Evolutionary conservation across 139 green algal genomes (phyloP).

Genomic region (Trebouxia sp.): DNA sequence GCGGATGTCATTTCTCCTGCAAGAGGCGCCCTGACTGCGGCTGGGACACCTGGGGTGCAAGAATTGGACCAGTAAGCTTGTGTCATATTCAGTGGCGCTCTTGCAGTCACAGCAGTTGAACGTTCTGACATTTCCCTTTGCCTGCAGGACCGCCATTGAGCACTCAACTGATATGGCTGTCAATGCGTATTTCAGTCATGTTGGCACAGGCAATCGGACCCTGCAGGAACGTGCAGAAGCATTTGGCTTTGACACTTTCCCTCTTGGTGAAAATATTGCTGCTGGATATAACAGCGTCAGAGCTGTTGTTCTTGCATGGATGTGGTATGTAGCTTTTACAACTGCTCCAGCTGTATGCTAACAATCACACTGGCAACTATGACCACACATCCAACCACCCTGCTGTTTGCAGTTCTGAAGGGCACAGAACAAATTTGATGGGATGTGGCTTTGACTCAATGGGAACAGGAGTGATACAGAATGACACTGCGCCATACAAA

Average conservation of each 20-base stretch:
- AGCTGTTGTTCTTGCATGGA: slow-evolving; percentile 35
- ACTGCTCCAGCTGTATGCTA: background rate
- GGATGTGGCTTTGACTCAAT: slow-evolving; percentile 43
- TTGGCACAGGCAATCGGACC: background rate
- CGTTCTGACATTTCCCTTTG: background rate
- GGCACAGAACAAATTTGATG: slow-evolving; percentile 37
- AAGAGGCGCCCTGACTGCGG: slow-evolving; percentile 2
- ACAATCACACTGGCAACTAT: background rate
- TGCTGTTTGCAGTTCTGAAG: slow-evolving; percentile 33
- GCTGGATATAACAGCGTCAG: slow-evolving; percentile 34
- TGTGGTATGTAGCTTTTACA: slow-evolving; percentile 35
- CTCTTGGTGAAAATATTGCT: slow-evolving; percentile 43
- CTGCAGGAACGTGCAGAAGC: slow-evolving; percentile 25
- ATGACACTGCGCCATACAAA: slow-evolving; percentile 29
- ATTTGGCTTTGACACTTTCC: slow-evolving; percentile 32
- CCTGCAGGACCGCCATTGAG: slow-evolving; percentile 25
- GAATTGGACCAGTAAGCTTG: slow-evolving; percentile 14
- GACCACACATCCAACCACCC: background rate
- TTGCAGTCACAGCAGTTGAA: background rate
- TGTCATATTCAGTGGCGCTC: background rate
- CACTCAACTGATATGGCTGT: slow-evolving; percentile 39
- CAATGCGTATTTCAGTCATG: slow-evolving; percentile 37
- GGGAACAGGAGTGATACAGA: slow-evolving; percentile 33
- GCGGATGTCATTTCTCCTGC: background rate
- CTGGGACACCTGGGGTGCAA: slow-evolving; percentile 7